These are phyloP conservation scores for Wickerhamomyces mucosus DNA, from an alignment of 805 yeast species.

Conservation along the genomic window DNA sequence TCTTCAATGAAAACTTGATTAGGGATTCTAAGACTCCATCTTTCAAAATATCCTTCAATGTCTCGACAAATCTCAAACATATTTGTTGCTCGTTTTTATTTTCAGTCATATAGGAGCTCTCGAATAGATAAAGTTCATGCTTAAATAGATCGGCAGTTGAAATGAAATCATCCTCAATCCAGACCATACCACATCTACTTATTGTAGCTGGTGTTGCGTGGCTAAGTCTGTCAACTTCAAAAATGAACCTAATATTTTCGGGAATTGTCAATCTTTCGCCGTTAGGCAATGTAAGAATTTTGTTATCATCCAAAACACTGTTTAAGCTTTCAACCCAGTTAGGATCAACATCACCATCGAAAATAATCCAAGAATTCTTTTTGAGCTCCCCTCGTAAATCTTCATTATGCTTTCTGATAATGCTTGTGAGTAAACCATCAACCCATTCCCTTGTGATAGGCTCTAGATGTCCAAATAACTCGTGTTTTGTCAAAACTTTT, in stretches of 20 bases:
- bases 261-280: conserved; percentile 80
- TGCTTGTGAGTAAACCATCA: conserved; percentile 73
- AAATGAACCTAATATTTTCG: conserved; percentile 49
- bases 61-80: background rate
- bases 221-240: conserved; percentile 62
- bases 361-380: conserved; percentile 63
- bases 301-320: conserved; percentile 86
- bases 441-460: conserved; percentile 81
- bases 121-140: conserved; percentile 12
- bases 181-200: conserved; percentile 85
- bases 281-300: conserved; percentile 69
- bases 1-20: background rate
- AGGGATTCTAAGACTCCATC: background rate
- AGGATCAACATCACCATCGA: conserved; percentile 93
- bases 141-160: conserved; percentile 12
- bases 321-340: conserved; percentile 88
- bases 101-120: background rate
- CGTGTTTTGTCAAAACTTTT: conserved; percentile 58
- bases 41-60: background rate
- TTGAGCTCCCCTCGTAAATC: conserved; percentile 50
- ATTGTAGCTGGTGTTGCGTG: conserved; percentile 86
- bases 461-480: conserved; percentile 64
- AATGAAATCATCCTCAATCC: conserved; percentile 40
- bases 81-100: conserved; percentile 1
- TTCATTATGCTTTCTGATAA: conserved; percentile 46